Base-by-base conservation (phyloP, 2,329 filamentous ascomycete species). In the Dryadomyces quercivorus region DNA sequence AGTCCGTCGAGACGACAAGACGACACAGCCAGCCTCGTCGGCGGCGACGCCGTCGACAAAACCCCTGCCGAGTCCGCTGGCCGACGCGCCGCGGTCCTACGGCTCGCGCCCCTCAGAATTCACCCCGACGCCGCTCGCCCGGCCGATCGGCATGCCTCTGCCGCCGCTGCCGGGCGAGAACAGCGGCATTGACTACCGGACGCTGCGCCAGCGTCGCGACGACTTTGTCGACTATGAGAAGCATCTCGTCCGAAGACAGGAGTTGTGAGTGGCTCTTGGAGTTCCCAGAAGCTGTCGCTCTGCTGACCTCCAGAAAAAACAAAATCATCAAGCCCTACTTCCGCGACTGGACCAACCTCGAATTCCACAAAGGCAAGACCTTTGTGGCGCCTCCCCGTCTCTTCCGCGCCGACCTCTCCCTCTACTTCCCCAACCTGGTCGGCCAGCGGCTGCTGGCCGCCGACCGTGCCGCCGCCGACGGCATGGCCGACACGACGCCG, bases 401-500 rank as follows among this genome's bases (percentile, higher is more conserved):
- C 50, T 97, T 97, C 76, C 86, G 84, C 64, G 78, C 78, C 60
- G 88, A 94, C 43, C 78, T 83, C 52, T 86, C 92, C 5, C 79
- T 96, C 59, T 97, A 86, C 75, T 96, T 98, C 72, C 93, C 93
- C 48, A 98, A 98, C 70, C 75, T 98, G 56, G 80, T 79, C 66
- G 93, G 93, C 48, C 75, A 80, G 61, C 96, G 90, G 2, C 75
- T 96, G 34, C 71, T 79, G 54, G 82, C 80, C 61, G 71, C 71
- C 51, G 70, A 71, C 63, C 72, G 70, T 66, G 66, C 58, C 60
- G 56, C 55, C 20, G 50, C 36, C 43, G 71, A 69, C 56, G 81
- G 94, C 68, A 95, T 89, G 3, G 72, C 69, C 55, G 81, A 95
- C 69, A 95, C 91, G 1, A 96, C 91, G 8, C 77, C 83, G 0